A percentile compares a stretch with the other conserved stretches of the same genome.
These are phyloP conservation scores for Boletus rufocinnamomeus DNA, from an alignment of 768 basidiomycete genomes.

Conservation along the genomic window DNA sequence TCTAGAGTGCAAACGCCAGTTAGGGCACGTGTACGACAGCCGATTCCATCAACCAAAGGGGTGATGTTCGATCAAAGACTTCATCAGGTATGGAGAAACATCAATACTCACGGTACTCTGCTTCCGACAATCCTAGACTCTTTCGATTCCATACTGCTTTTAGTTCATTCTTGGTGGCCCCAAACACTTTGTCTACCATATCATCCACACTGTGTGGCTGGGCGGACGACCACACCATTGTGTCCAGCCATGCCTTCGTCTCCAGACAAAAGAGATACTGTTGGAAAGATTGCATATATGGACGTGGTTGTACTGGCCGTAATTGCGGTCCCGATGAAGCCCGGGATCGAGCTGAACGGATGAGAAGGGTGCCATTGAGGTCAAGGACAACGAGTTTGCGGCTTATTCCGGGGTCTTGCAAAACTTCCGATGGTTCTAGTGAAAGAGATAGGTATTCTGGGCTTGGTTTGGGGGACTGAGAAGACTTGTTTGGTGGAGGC, in stretches of 20 bases:
- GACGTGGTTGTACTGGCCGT: conserved; percentile 56
- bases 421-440: conserved; percentile 26
- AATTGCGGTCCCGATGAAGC: conserved; percentile 19
- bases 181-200: conserved; percentile 71
- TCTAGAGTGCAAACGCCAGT: conserved; percentile 6
- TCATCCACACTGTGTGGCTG: conserved; percentile 76
- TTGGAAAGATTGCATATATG: conserved; percentile 63
- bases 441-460: conserved; percentile 40
- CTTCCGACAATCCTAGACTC: conserved; percentile 62
- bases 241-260: conserved; percentile 71
- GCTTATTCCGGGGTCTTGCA: conserved; percentile 29
- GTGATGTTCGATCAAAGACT: conserved; percentile 5
- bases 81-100: neutral
- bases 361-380: conserved; percentile 64
- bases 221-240: conserved; percentile 89
- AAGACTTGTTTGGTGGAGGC: conserved; percentile 1
- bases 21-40: neutral
- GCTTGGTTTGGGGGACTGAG: conserved; percentile 30
- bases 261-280: conserved; percentile 62
- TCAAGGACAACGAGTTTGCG: conserved; percentile 76
- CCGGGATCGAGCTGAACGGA: conserved; percentile 45
- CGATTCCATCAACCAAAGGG: conserved; percentile 13
- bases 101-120: conserved; percentile 65
- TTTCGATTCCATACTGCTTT: conserved; percentile 79
- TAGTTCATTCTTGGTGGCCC: conserved; percentile 40